A percentile compares a stretch with the other conserved stretches of the same genome.
phyloP scores from a whole-genome alignment of 495 filamentous ascomycete genomes.

The Sordaria brevicollis region DNA sequence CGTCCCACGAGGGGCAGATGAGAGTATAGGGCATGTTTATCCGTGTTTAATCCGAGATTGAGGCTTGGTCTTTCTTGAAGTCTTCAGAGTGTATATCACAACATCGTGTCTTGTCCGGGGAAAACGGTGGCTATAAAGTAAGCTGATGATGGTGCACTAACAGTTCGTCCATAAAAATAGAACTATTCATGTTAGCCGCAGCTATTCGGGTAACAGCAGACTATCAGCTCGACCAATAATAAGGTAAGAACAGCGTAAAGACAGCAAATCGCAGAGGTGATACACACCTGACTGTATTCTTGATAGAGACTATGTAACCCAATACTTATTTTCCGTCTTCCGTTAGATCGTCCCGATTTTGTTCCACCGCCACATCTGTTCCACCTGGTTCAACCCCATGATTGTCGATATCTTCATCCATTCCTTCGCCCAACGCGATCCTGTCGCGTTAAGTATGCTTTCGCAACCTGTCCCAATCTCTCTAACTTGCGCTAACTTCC shows the following conservation, averaged over 20 bases:
- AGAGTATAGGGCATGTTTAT: background rate
- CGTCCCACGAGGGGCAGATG: background rate
- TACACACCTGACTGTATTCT: background rate
- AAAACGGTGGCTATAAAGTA: background rate
- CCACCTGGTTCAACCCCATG: background rate
- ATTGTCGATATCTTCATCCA: background rate
- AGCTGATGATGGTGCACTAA: background rate
- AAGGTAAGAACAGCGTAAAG: too few relatives aligned
- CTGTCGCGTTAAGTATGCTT: background rate
- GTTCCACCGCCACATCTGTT: background rate
- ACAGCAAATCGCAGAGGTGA: background rate
- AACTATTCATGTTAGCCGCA: background rate
- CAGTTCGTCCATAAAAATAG: background rate
- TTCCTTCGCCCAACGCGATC: background rate
- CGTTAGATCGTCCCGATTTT: background rate
- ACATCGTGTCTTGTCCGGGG: background rate
- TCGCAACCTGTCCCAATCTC: background rate
- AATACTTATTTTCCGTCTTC: background rate
- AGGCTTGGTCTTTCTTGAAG: background rate
- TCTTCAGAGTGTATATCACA: background rate
- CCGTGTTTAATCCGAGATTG: background rate
- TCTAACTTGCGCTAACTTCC: background rate
- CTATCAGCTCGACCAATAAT: background rate
- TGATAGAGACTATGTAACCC: background rate
- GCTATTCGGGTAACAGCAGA: background rate